Conservation (phyloP, 2,329 filamentous ascomycete genomes). For the Sarocladiaceae sp. region DNA sequence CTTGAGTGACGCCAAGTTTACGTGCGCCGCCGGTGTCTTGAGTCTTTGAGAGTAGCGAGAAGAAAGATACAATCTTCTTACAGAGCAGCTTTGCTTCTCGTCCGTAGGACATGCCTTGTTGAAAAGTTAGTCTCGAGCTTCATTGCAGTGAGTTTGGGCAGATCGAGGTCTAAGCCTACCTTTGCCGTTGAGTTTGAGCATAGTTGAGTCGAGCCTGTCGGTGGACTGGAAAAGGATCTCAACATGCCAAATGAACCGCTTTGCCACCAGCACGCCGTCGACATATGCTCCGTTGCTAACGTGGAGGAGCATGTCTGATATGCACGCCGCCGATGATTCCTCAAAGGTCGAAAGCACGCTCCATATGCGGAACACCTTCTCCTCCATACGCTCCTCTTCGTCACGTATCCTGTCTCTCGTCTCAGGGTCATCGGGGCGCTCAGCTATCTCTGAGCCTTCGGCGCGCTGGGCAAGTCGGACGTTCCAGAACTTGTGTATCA, state of each 20-base stretch:
- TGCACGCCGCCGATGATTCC: constrained; percentile 95
- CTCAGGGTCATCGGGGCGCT: constrained; percentile 46
- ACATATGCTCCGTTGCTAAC: constrained; percentile 97
- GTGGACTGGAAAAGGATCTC: constrained; percentile 88
- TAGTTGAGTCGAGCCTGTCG: constrained; percentile 74
- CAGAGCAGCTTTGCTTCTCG: constrained; percentile 98
- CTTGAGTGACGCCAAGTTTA: constrained; percentile 93
- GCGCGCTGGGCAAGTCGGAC: constrained; percentile 71
- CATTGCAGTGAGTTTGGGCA: background rate
- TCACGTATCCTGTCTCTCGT: constrained; percentile 73
- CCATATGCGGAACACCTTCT: constrained; percentile 98
- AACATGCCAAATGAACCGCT: constrained; percentile 94
- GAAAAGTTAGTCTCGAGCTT: background rate
- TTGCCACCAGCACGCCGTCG: constrained; percentile 90
- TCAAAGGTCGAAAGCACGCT: constrained; percentile 96
- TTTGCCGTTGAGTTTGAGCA: constrained; percentile 68
- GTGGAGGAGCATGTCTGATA: constrained; percentile 97
- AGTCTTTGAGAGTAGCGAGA: constrained; percentile 88
- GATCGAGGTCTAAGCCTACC: constrained; percentile 44
- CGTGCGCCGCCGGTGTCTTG: constrained; percentile 88
- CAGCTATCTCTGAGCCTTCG: constrained; percentile 40
- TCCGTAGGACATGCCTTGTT: constrained; percentile 76
- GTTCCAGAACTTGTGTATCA: constrained; percentile 99
- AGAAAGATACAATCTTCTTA: constrained; percentile 99
- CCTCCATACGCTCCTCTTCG: constrained; percentile 91